Percentiles rank a stretch among this genome's conserved stretches.
These are phyloP conservation scores for Tremellales sp. DNA, from an alignment of 1,284 basidiomycete genomes.

Conservation along the genomic window DNA sequence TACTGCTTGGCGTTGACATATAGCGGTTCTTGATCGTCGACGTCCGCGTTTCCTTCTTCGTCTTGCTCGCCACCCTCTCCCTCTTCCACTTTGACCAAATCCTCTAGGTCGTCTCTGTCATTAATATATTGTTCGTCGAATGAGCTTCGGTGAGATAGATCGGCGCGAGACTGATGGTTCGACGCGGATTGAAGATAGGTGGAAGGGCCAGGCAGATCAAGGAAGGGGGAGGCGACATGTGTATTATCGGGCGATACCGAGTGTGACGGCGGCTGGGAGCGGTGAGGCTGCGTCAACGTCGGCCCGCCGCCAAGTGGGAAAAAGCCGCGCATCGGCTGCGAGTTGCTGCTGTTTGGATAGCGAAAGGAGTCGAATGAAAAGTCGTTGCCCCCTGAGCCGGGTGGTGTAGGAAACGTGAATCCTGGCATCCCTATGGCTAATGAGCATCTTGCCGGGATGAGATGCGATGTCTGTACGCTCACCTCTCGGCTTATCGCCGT, in stretches of 20 bases:
- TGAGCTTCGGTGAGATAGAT: not conserved
- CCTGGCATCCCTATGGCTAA: not conserved
- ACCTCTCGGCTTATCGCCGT: not conserved
- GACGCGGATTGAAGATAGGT: slow-evolving; percentile 10
- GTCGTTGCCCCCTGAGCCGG: not conserved
- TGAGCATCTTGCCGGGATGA: too few relatives aligned
- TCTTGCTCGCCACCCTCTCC: slow-evolving; percentile 17
- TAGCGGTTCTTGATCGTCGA: slow-evolving; percentile 83
- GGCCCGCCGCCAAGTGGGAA: not conserved
- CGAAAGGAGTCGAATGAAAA: not conserved
- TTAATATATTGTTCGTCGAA: slow-evolving; percentile 5
- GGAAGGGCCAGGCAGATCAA: slow-evolving; percentile 33
- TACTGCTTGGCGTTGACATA: slow-evolving; percentile 98
- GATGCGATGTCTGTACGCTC: too few relatives aligned
- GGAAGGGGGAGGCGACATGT: slow-evolving; percentile 21
- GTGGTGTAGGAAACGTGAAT: slow-evolving; percentile 5
- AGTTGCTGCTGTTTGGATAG: slow-evolving; percentile 1
- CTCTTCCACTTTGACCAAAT: slow-evolving; percentile 16
- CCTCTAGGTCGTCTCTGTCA: slow-evolving; percentile 18
- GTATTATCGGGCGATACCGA: not conserved
- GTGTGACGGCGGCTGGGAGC: slow-evolving; percentile 5
- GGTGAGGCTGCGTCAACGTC: slow-evolving; percentile 6
- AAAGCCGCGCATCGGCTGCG: not conserved
- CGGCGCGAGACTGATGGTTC: not conserved
- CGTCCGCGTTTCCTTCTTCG: slow-evolving; percentile 22